Conservation (phyloP, 2,329 filamentous ascomycete species). For the Diaporthe eres region DNA sequence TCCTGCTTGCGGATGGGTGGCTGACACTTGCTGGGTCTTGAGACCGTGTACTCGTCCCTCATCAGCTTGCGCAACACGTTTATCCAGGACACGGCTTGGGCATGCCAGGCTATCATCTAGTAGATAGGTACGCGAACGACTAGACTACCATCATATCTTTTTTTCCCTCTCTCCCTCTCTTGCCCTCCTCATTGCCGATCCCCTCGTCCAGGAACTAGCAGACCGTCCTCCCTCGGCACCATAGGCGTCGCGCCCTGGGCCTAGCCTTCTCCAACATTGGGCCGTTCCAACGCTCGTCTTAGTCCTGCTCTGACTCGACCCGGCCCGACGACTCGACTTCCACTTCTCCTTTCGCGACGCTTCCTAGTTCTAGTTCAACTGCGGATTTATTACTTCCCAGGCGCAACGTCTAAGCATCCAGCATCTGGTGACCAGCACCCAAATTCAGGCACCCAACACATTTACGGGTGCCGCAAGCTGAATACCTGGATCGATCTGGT, state of each 20-base stretch:
- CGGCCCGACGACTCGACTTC: not conserved
- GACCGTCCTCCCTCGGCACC: not conserved
- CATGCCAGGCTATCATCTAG: not conserved
- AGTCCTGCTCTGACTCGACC: slow-evolving; percentile 27
- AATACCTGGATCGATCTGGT: not conserved
- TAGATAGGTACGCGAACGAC: not conserved
- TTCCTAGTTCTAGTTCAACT: slow-evolving; percentile 5
- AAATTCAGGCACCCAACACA: not conserved
- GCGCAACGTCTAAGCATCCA: slow-evolving; percentile 11
- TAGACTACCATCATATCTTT: not conserved
- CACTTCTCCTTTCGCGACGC: slow-evolving; percentile 1
- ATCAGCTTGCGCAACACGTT: not conserved
- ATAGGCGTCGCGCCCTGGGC: slow-evolving; percentile 13
- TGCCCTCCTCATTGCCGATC: not conserved
- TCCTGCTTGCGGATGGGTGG: not conserved
- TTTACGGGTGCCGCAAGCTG: not conserved
- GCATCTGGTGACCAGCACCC: not conserved
- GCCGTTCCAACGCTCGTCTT: slow-evolving; percentile 13
- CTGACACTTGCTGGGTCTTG: not conserved
- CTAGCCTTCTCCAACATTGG: slow-evolving; percentile 18
- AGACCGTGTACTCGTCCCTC: not conserved
- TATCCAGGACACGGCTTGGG: not conserved
- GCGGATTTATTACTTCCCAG: not conserved
- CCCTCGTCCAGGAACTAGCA: not conserved
- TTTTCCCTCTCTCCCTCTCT: not conserved